Percentiles rank a stretch among this genome's conserved stretches.
Evolutionary conservation across 2,329 filamentous ascomycete genomes (phyloP).

Genomic region (Rachicladosporium sp.): DNA sequence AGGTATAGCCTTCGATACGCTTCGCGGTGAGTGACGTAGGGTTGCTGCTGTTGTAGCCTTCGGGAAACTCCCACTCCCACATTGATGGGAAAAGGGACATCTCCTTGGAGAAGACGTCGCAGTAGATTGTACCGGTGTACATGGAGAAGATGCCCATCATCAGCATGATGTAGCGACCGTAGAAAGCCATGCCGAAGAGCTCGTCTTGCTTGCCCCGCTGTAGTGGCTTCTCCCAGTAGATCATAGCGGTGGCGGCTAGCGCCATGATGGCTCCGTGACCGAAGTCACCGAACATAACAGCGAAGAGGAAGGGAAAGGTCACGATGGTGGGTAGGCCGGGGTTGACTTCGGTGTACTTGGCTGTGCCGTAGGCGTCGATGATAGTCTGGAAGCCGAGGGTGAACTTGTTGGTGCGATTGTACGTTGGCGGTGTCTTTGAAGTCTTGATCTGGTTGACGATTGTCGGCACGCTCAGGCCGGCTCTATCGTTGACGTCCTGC

Average conservation of each 20-base stretch:
- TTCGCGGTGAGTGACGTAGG: slow-evolving; percentile 49
- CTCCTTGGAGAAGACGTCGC: slow-evolving; percentile 90
- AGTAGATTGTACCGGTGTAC: slow-evolving; percentile 95
- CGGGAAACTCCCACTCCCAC: slow-evolving; percentile 70
- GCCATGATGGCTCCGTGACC: slow-evolving; percentile 90
- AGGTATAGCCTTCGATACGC: slow-evolving; percentile 62
- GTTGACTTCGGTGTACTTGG: slow-evolving; percentile 95
- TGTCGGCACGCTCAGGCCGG: slow-evolving; percentile 90
- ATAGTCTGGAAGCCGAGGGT: slow-evolving; percentile 98
- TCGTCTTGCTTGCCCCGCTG: slow-evolving; percentile 83
- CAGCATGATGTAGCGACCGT: slow-evolving; percentile 94
- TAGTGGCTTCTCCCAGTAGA: slow-evolving; percentile 86
- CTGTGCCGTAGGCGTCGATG: slow-evolving; percentile 94
- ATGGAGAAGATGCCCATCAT: slow-evolving; percentile 97
- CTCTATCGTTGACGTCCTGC: slow-evolving; percentile 91
- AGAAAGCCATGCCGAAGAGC: slow-evolving; percentile 96
- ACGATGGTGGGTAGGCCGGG: slow-evolving; percentile 89
- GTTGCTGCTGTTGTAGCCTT: slow-evolving; percentile 32
- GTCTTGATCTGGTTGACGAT: slow-evolving; percentile 97
- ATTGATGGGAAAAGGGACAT: slow-evolving; percentile 80
- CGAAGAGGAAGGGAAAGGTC: slow-evolving; percentile 98
- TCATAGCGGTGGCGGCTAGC: slow-evolving; percentile 74
- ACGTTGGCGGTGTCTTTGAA: slow-evolving; percentile 94
- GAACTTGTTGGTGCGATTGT: slow-evolving; percentile 96
- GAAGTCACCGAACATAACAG: slow-evolving; percentile 99